Base-by-base conservation (phyloP, 805 yeast genomes). In the Tetrapisispora fleetii region DNA sequence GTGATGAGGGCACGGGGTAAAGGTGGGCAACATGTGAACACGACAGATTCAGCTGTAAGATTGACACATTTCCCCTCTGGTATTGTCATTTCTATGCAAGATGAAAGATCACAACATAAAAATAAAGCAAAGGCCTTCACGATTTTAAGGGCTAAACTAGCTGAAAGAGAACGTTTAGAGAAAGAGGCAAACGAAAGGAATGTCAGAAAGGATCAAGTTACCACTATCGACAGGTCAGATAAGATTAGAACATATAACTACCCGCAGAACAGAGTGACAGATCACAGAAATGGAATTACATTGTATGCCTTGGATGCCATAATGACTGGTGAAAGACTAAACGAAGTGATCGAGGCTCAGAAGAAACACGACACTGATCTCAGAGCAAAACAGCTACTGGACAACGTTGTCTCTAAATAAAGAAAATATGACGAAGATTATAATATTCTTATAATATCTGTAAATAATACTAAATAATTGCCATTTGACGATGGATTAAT, bases 1-100 rank as follows among this genome's bases (percentile, higher is more conserved):
- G 89, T 93, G n/a, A 93, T 91, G 96, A 75, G 99, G 56, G 87
- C 98, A 0, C 81, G 95, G 48, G 99, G 99, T 3, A 84, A 93
- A 54, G 99, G 99, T 49, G 99, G 99, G 0, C 99, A 91, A 69
- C 98, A 91, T 62, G 99, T 91, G 36, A 91, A 91, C 62, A 91
- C 96, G 14, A 93, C 98, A 0, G 98, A 91, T 62, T 88, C 96
- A 1, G 99, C 99, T 0, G 98, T 93, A 14, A 75, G 99, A 57
- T 69, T 93, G 27, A 88, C 91, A 1, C 99, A 93, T 68, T 71
- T 85, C 16, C 97, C 98, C 4, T 81, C 96, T 0, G 97, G 97
- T 2, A 80, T 87, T 37, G 81, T 80, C 4, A 96, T 93, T 2
- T 75, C 81, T 44, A 95, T 90, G 71, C 98, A 93, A 63, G 97